Percentiles rank a stretch among this genome's conserved stretches.
phyloP scores from a whole-genome alignment of 495 filamentous ascomycete genomes.

The Hamigera avellanea region DNA sequence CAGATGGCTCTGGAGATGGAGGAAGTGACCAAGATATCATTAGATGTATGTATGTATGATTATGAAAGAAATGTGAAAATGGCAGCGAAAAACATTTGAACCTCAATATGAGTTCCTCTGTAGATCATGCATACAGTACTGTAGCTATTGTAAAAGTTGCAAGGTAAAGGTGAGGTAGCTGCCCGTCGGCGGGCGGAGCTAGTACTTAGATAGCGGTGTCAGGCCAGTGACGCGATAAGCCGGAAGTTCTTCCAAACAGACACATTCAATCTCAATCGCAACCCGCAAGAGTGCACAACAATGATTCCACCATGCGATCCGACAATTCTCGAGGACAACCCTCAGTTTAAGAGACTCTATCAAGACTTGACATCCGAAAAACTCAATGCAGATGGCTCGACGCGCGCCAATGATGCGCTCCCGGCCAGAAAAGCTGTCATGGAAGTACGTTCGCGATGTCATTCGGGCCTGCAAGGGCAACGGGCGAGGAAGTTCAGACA shows the following conservation, averaged over 20 bases:
- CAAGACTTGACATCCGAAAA: conserved; percentile 44
- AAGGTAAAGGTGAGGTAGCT: no score
- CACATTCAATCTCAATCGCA: no score
- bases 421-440: conserved; percentile 40
- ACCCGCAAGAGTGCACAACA: conserved; percentile 12
- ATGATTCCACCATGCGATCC: conserved; percentile 61
- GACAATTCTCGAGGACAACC: conserved; percentile 47
- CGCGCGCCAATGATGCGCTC: conserved; percentile 38
- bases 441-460: conserved; percentile 31
- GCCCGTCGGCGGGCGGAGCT: no score
- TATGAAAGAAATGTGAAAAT: conserved; percentile 34
- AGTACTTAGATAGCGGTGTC: neutral
- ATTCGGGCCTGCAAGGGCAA: no score
- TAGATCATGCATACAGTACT: no score
- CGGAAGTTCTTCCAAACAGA: no score
- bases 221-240: no score
- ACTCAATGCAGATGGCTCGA: conserved; percentile 52
- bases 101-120: no score
- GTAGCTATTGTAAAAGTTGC: no score
- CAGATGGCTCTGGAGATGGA: conserved; percentile 4
- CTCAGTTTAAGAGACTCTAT: conserved; percentile 53
- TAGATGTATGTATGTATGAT: conserved; percentile 32
- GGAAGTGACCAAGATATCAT: conserved; percentile 9
- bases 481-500: no score
- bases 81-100: conserved; percentile 16